Conservation (phyloP, 176 grass and related monocot species). For the Carex myosuroides region DNA sequence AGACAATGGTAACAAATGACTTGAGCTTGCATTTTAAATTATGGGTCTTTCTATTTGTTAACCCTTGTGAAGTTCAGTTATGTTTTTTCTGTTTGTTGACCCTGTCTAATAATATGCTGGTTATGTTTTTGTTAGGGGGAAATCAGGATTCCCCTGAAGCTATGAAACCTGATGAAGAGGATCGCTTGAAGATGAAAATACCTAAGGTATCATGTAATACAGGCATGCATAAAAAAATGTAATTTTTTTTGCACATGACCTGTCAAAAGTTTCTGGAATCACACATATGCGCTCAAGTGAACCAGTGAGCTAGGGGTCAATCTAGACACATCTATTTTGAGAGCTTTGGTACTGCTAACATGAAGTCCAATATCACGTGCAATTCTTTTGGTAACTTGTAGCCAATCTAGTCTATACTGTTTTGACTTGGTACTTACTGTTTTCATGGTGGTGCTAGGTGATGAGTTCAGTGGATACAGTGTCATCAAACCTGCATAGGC, state of each 20-base stretch:
- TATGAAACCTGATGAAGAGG: constrained; percentile 31
- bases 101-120: neutral
- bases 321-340: neutral
- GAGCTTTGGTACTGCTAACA: neutral
- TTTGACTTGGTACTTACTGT: neutral
- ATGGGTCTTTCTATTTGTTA: neutral
- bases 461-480: constrained; percentile 37
- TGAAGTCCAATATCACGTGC: neutral
- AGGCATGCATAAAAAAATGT: neutral
- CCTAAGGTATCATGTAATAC: constrained; percentile 22
- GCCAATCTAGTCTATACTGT: neutral
- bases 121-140: neutral
- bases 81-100: neutral
- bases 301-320: neutral
- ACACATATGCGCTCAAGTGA: neutral
- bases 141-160: neutral
- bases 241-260: neutral
- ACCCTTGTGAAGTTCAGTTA: neutral
- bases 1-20: constrained; percentile 8
- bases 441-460: constrained; percentile 28
- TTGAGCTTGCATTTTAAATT: constrained; percentile 4
- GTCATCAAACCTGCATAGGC: constrained; percentile 46
- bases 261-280: constrained; percentile 1
- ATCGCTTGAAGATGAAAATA: neutral
- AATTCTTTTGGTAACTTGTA: neutral